phyloP scores from a whole-genome alignment of 495 filamentous ascomycete genomes.

The Penicillium cosmopolitanum region DNA sequence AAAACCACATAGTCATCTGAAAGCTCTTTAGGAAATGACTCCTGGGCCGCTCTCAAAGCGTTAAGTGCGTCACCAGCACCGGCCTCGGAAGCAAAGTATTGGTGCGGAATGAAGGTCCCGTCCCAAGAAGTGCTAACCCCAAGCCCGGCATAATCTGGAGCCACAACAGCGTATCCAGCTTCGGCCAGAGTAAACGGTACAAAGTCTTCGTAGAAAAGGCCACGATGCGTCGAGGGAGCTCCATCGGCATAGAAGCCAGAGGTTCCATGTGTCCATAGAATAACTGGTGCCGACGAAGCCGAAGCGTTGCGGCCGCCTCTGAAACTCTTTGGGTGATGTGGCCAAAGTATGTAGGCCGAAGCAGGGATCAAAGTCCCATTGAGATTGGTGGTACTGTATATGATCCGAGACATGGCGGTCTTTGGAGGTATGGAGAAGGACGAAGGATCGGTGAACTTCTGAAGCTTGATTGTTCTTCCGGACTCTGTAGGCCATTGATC shows the following conservation, averaged over 20 bases:
- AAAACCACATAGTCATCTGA: constrained; percentile 43
- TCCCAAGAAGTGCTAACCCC: constrained; percentile 45
- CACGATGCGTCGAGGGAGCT: constrained; percentile 50
- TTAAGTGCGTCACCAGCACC: constrained; percentile 47
- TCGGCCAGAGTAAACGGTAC: constrained; percentile 50
- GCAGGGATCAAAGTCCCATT: constrained; percentile 52
- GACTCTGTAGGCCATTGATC: constrained; percentile 27
- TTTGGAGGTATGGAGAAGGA: constrained; percentile 40
- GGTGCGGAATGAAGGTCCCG: constrained; percentile 42
- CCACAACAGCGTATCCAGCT: constrained; percentile 58
- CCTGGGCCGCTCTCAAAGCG: constrained; percentile 44
- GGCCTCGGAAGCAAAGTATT: constrained; percentile 39
- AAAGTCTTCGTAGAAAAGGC: constrained; percentile 48
- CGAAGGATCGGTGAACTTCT: constrained; percentile 36
- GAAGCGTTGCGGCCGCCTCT: not conserved
- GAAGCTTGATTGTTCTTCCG: constrained; percentile 38
- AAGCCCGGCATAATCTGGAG: constrained; percentile 58
- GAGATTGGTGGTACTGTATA: constrained; percentile 49
- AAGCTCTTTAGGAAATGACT: constrained; percentile 39
- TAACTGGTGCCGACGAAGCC: constrained; percentile 34
- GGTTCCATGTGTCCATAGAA: constrained; percentile 59
- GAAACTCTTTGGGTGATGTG: constrained; percentile 34
- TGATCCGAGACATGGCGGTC: constrained; percentile 49
- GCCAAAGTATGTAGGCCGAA: constrained; percentile 58
- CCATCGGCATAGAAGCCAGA: constrained; percentile 46